Evolutionary conservation across 495 filamentous ascomycete genomes (phyloP).

Genomic region (Daldinia vernicosa): DNA sequence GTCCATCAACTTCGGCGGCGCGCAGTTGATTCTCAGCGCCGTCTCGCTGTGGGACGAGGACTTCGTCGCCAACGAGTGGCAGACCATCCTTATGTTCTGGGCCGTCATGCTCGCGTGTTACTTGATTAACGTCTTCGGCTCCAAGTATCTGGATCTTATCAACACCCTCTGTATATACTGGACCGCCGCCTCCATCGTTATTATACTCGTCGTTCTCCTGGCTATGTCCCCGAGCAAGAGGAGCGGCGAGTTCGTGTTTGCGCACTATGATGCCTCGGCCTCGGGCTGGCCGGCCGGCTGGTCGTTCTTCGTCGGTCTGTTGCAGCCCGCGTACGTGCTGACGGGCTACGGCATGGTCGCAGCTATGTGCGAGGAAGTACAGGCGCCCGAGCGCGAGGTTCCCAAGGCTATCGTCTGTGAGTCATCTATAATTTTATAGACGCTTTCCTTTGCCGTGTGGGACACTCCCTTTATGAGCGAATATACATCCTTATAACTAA

Average conservation of each 20-base stretch:
- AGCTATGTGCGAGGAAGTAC: constrained; percentile 62
- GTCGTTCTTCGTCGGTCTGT: constrained; percentile 68
- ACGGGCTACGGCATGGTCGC: constrained; percentile 67
- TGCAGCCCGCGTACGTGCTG: constrained; percentile 57
- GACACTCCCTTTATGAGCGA: background rate
- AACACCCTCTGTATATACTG: constrained; percentile 70
- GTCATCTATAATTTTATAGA: constrained; percentile 8
- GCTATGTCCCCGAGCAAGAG: constrained; percentile 70
- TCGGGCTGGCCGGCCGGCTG: constrained; percentile 62
- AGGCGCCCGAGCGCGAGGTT: constrained; percentile 62
- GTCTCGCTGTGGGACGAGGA: constrained; percentile 62
- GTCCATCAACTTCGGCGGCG: constrained; percentile 72
- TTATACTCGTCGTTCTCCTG: constrained; percentile 66
- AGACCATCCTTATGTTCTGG: constrained; percentile 70
- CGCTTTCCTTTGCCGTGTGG: background rate
- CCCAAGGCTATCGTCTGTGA: constrained; percentile 61
- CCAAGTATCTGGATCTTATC: constrained; percentile 63
- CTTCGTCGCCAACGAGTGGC: constrained; percentile 59
- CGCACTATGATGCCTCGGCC: constrained; percentile 64
- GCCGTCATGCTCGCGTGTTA: constrained; percentile 68
- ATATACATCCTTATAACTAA: background rate
- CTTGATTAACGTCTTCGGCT: constrained; percentile 68
- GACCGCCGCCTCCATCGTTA: constrained; percentile 65
- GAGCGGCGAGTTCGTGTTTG: constrained; percentile 67
- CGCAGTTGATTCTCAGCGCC: constrained; percentile 66